These are phyloP conservation scores for Plasmodium chabaudi DNA, from an alignment of 169 alveolate genomes.

Conservation along the genomic window DNA sequence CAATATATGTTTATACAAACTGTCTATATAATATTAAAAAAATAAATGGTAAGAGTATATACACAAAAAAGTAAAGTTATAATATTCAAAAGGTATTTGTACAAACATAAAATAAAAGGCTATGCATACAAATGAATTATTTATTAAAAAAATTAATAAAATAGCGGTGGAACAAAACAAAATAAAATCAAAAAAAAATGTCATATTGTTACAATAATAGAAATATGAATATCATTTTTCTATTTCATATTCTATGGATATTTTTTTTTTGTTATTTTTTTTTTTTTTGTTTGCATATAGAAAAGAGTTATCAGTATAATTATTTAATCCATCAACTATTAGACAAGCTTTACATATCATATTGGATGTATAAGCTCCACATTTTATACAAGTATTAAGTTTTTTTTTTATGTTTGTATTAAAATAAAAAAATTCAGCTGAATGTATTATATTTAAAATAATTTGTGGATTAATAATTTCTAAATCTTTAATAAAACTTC, in stretches of 20 bases:
- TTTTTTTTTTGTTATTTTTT: constrained; percentile 12
- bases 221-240: too few species aligned
- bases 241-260: constrained; percentile 34
- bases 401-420: constrained; percentile 38
- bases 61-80: too few species aligned
- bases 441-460: constrained; percentile 78
- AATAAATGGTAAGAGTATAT: too few species aligned
- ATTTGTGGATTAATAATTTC: constrained; percentile 87
- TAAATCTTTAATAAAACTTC: constrained; percentile 94
- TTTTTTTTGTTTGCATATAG: constrained; percentile 56
- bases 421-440: constrained; percentile 79
- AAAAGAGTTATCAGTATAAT: constrained; percentile 64
- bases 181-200: too few species aligned
- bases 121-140: too few species aligned
- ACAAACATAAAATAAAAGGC: too few species aligned
- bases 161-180: too few species aligned
- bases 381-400: constrained; percentile 21
- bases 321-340: constrained; percentile 50
- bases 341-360: constrained; percentile 65
- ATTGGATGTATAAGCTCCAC: constrained; percentile 75
- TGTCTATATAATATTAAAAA: too few species aligned
- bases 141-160: too few species aligned
- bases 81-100: too few species aligned
- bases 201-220: too few species aligned
- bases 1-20: too few species aligned